These are phyloP conservation scores for Viola pubescens DNA, from an alignment of 441 rosid species.

Conservation along the genomic window DNA sequence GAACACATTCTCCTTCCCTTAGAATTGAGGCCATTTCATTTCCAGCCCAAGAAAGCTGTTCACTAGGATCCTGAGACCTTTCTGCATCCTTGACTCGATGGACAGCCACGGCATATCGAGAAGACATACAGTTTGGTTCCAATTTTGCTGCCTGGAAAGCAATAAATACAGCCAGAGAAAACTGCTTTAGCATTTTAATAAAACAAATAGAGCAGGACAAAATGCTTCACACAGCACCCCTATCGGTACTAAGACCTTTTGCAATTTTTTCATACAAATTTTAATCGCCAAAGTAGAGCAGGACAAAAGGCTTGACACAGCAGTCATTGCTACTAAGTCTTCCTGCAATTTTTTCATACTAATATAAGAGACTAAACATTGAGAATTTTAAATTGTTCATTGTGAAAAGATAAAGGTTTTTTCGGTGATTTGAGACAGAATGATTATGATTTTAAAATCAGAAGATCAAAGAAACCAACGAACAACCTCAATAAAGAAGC, in stretches of 20 bases:
- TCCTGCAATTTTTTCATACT: neutral
- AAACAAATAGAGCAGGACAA: constrained; percentile 2
- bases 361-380: neutral
- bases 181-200: neutral
- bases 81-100: constrained; percentile 87
- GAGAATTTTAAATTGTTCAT: constrained; percentile 3
- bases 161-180: constrained; percentile 7
- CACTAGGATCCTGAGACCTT: constrained; percentile 84
- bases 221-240: neutral
- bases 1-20: constrained; percentile 84
- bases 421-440: neutral
- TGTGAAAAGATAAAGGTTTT: neutral
- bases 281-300: constrained; percentile 1
- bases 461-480: constrained; percentile 33
- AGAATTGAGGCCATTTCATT: constrained; percentile 94
- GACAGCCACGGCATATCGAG: constrained; percentile 85
- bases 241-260: too few species aligned
- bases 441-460: constrained; percentile 13
- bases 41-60: constrained; percentile 84
- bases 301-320: constrained; percentile 1
- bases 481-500: constrained; percentile 52
- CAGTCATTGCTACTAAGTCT: neutral
- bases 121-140: constrained; percentile 88
- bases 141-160: constrained; percentile 72
- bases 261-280: neutral